Base-by-base conservation (phyloP, 1,139 yeast species). In the Blastobotrys capitulatus region DNA sequence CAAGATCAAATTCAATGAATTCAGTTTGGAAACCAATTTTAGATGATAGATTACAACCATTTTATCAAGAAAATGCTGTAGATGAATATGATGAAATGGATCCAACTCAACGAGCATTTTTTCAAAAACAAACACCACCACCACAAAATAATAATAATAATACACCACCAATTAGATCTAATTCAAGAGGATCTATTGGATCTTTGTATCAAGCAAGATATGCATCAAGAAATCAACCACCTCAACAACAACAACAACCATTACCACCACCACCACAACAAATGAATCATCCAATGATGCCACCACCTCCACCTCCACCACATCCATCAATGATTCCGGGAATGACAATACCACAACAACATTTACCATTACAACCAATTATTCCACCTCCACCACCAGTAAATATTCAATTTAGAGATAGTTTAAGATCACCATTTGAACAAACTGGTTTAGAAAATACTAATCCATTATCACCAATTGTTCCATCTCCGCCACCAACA, bases 1-100 rank as follows among this genome's bases (percentile, higher is more conserved):
- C 60, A 1, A 49, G 60, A 29, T 57, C 60, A 4, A 54, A 57
- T 48, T 57, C 60, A 1, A 52, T 57, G 42, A 55, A 58, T 16
- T 57, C 60, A 13, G 54, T 52, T 9, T 57, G 60, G 60, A 29
- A 43, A 36, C 46, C 47, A 1, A 12, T 12, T 3, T 10, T 22
- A 5, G 40, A 47, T 13, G 47, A 42, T n/a, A 31, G 38, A 25
- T 26, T 13, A 5, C 22, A 29, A 4, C 29, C 32, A 6, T 15
- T 20, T 7, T 36, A 34, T 36, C 40, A 35, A 19, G 45, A 34
- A 13, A 15, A 36, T 39, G 35, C 27, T 10, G 27, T 20, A 38
- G 41, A 26, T n/a, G 41, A 38, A 9, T 38, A 38, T 22, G 26
- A 16, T 18, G 41, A 42, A 3, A 19, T 26, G 42, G 32, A 29